Base-by-base conservation (phyloP, 352 stramenopile genomes). In the Phytophthora agathidicida region DNA sequence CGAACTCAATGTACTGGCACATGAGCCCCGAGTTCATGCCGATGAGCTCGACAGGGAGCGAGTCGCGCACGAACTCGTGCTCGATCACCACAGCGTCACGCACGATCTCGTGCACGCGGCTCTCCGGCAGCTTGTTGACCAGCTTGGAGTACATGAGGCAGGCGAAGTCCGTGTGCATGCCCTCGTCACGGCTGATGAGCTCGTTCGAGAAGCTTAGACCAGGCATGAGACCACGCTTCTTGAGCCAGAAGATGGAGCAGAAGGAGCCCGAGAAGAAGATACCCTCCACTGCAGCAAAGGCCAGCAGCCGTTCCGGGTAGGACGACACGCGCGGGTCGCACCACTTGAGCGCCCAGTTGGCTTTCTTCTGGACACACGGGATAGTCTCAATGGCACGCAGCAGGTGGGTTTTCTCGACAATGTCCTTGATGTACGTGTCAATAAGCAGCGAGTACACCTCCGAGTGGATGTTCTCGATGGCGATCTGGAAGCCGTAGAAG, bases 401-500 rank as follows among this genome's bases (percentile, higher is more conserved):
- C 16, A 99, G 68, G 57, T 94, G 84, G 44, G 88, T 72, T 80
- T 99, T 99, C 77, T 99, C 94, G 7, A 63, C 39, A 3, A 54
- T 16, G 63, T 99, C 96, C 74, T 98, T 98, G 69, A 99, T 98
- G 71, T 99, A 99, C 20, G 97, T 99, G 75, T 99, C 97, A 72
- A 99, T 99, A n/a, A 99, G 82, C 17, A 99, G 86, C 59, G 89
- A 98, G 79, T 99, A 99, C 13, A 99, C 97, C 76, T 99, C 98
- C 42, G 88, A 98, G 84, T 99, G 98, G 74, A 99, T 99, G 80
- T 99, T 99, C 73, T 99, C 98, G 39, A 99, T 99, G 22, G 97
- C 97, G 72, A 99, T 99, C 85, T 99, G 98, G 73, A 99, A 99
- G 36, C 97, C 97, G 71, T 99, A 99, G 72, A 99, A 99, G 80